phyloP scores from a whole-genome alignment of 441 rosid species.

The Raphanus hybrid region DNA sequence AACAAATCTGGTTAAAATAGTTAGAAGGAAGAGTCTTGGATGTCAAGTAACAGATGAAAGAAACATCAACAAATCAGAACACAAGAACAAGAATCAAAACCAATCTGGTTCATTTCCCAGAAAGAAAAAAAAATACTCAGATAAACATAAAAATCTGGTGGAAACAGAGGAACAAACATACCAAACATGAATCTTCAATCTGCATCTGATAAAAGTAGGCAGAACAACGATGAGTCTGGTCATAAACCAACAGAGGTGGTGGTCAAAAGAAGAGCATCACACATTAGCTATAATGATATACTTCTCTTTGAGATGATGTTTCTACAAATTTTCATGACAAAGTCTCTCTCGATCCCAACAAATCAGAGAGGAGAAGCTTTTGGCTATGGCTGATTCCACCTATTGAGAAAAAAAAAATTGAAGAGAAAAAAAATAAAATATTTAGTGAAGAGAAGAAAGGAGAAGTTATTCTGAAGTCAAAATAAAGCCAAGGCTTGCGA shows the following conservation, averaged over 20 bases:
- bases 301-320: constrained; percentile 25
- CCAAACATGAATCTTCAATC: constrained; percentile 18
- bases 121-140: not conserved
- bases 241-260: not conserved
- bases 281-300: constrained; percentile 17
- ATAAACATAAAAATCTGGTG: constrained; percentile 29
- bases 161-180: constrained; percentile 27
- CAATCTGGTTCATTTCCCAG: not conserved
- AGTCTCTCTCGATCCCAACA: constrained; percentile 32
- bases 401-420: not conserved
- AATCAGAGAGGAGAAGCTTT: constrained; percentile 28
- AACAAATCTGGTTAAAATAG: not conserved
- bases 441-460: not conserved
- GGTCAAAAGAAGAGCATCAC: constrained; percentile 24
- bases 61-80: constrained; percentile 24
- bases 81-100: not conserved
- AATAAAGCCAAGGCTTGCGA: constrained; percentile 40
- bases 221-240: not conserved
- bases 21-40: constrained; percentile 31
- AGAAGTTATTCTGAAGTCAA: constrained; percentile 42
- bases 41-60: constrained; percentile 35
- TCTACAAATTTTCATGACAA: constrained; percentile 22
- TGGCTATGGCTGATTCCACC: constrained; percentile 28
- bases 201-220: constrained; percentile 13
- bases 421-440: not conserved